Conservation (phyloP, 192 early-diverging fungal genomes). For the Podila verticillata region DNA sequence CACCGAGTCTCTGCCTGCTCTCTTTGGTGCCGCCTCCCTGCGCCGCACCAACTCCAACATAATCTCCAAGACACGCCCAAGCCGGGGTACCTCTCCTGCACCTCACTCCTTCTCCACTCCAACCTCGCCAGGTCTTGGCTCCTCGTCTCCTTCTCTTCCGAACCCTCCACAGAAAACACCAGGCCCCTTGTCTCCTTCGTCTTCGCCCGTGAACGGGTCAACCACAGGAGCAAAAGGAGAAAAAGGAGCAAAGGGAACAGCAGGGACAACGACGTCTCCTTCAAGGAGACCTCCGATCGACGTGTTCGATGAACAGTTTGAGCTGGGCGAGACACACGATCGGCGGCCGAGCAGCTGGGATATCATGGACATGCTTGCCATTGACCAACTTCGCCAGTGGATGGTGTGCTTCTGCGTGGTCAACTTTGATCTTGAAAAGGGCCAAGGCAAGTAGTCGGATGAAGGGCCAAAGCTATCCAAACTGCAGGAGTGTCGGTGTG, state of each 20-base stretch:
- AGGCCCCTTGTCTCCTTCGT: neutral
- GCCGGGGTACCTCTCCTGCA: constrained; percentile 12
- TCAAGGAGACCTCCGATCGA: constrained; percentile 22
- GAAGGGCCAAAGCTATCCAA: neutral
- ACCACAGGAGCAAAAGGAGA: neutral
- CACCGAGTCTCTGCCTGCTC: constrained; percentile 34
- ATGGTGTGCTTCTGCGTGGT: constrained; percentile 78
- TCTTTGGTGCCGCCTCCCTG: constrained; percentile 39
- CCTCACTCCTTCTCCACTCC: constrained; percentile 11
- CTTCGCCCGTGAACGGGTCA: neutral
- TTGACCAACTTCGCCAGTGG: constrained; percentile 69
- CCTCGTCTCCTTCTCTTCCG: neutral
- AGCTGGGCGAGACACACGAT: constrained; percentile 12
- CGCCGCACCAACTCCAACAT: constrained; percentile 35
- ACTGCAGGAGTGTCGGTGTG: neutral
- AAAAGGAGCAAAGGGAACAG: constrained; percentile 1
- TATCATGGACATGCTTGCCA: constrained; percentile 51
- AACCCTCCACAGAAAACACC: neutral
- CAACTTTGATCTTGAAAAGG: constrained; percentile 87
- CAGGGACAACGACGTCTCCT: neutral
- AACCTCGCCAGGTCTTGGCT: constrained; percentile 3
- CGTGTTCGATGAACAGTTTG: constrained; percentile 22
- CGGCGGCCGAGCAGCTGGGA: constrained; percentile 50
- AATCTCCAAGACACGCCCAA: constrained; percentile 23
- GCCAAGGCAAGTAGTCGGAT: constrained; percentile 65